phyloP scores from a whole-genome alignment of 164 flowering plant species.

The Tetrastigma voinierianum region DNA sequence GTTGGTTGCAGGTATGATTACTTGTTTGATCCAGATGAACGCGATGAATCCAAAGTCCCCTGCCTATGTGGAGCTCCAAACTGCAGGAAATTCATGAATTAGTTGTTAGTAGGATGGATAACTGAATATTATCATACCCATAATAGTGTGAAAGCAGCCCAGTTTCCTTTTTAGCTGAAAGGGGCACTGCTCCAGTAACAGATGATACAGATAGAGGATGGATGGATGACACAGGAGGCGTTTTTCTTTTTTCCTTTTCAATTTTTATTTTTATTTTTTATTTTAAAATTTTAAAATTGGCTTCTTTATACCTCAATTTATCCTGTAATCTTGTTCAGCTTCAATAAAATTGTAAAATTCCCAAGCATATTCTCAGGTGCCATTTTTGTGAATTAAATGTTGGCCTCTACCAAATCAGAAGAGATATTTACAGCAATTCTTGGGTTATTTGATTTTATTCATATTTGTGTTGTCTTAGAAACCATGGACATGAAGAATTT shows the following conservation, averaged over 20 bases:
- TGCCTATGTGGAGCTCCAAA: constrained; percentile 80
- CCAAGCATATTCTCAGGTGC: constrained; percentile 3
- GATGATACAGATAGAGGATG: too few relatives aligned
- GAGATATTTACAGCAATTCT: too few relatives aligned
- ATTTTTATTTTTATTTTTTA: constrained; percentile 5
- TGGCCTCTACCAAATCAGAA: too few relatives aligned
- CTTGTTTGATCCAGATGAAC: constrained; percentile 82
- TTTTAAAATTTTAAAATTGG: constrained; percentile 10
- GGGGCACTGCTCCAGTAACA: constrained; percentile 19
- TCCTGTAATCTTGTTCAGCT: constrained; percentile 6
- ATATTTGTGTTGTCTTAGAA: too few relatives aligned
- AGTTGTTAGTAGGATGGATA: too few relatives aligned
- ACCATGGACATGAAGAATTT: too few relatives aligned
- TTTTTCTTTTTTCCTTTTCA: constrained; percentile 5
- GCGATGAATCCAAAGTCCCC: constrained; percentile 80
- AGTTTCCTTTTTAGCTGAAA: constrained; percentile 11
- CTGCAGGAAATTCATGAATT: constrained; percentile 92
- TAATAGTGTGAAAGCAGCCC: too few relatives aligned
- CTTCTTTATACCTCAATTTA: constrained; percentile 5
- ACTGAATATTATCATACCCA: neutral
- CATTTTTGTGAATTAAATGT: constrained; percentile 10
- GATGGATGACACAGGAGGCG: too few relatives aligned
- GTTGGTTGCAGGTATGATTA: constrained; percentile 78
- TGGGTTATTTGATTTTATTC: too few relatives aligned
- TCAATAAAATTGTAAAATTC: constrained; percentile 15